Evolutionary conservation across 768 basidiomycete genomes (phyloP), one percentile per base, ranked within the genome.

Genomic region (Mrakia frigida): DNA sequence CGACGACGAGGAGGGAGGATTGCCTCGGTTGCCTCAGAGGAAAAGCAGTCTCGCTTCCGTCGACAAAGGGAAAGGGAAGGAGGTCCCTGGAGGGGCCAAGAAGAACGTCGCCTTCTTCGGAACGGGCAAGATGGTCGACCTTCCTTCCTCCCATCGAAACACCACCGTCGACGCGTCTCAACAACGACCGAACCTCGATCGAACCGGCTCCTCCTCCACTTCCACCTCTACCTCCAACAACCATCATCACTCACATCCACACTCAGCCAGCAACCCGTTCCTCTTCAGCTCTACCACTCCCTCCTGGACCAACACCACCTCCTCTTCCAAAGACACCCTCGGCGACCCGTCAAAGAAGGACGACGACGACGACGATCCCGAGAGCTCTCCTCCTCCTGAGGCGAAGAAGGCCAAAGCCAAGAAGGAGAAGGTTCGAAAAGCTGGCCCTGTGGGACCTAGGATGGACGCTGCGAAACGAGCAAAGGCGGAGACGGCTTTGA

Each of bases 391-490:
- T 6, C 65, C 65, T 25, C 65, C 65, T 10, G 65, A 68, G 6
- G 9, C 39, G 23, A 70, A 70, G 16, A 70, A 50, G 41, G 21
- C 43, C 10, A 52, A 46, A 3, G 46, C 46, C 18, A 31, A 37
- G 28, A 70, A 70, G 68, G 43, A 50, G 43, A 70, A 70, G 23
- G 65, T 14, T n/a, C 65, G 65, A 9, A 68, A 68, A 68, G 37
- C 65, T 21, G 65, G 65, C 23, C 65, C 65, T 37, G 16, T 39
- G 18, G 37, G 35, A 37, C 37, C 65, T 41, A 35, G 65, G 6
- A 35, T 72, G 25, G 50, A 35, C 25, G 71, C 71, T 9, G 71
- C 71, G 13, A 63, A 46, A 39, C 39, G 43, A 35, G 60, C 56
- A 9, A 74, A 53, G 28, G 60, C 73, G 23, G 41, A 46, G n/a